Percentiles rank a stretch among this genome's conserved stretches.
Conservation (phyloP, 805 yeast genomes). For the Kregervanrija delftensis region DNA sequence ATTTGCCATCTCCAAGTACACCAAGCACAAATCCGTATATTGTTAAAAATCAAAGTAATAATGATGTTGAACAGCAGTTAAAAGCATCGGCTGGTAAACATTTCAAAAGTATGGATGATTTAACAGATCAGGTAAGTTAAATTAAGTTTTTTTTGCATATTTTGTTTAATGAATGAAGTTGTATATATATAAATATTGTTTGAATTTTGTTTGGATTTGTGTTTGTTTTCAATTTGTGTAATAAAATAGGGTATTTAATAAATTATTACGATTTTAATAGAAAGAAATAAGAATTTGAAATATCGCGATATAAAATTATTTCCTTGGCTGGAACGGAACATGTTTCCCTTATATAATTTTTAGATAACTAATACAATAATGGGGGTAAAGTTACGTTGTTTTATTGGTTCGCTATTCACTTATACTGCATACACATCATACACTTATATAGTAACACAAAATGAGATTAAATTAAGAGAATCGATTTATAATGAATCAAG, state of each 20-base stretch:
- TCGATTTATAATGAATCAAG: slow-evolving; percentile 1
- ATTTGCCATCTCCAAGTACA: slow-evolving; percentile 9
- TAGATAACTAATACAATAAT: neutral
- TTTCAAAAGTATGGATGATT: slow-evolving; percentile 12
- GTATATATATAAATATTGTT: neutral
- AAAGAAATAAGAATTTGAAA: too few species aligned
- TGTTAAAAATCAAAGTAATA: slow-evolving; percentile 7
- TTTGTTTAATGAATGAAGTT: too few species aligned
- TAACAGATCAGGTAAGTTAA: neutral
- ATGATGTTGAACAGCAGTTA: slow-evolving; percentile 3
- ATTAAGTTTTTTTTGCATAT: too few species aligned
- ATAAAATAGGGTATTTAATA: slow-evolving; percentile 3
- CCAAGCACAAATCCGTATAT: slow-evolving; percentile 13
- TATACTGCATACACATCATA: slow-evolving; percentile 64
- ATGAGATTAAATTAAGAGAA: slow-evolving; percentile 44
- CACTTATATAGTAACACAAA: slow-evolving; percentile 47
- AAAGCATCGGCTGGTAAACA: neutral
- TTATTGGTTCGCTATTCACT: slow-evolving; percentile 36
- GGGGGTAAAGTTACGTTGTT: slow-evolving; percentile 17
- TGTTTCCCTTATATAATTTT: neutral
- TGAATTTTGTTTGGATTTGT: neutral
- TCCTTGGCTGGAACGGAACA: neutral
- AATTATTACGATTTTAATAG: too few species aligned
- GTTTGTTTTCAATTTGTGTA: neutral
- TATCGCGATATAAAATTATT: too few species aligned